phyloP scores from a whole-genome alignment of 2,329 filamentous ascomycete species.

The Colletotrichum shisoi region DNA sequence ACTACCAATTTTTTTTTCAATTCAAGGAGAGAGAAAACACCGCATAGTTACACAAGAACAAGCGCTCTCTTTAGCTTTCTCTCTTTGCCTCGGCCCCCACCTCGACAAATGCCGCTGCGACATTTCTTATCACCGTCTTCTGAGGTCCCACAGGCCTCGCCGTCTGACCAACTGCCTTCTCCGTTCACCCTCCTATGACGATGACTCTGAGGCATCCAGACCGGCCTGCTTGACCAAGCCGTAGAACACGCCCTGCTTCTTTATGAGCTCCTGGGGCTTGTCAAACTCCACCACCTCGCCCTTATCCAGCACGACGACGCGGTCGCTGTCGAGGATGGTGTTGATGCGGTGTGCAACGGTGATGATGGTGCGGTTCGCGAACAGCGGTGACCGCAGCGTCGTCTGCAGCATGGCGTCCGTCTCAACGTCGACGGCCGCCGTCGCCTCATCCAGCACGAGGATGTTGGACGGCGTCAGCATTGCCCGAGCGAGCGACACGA shows the following conservation, averaged over 20 bases:
- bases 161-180: not conserved
- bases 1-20: not conserved
- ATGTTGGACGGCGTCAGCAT: slow-evolving; percentile 96
- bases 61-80: not conserved
- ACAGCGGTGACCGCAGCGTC: slow-evolving; percentile 71
- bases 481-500: slow-evolving; percentile 91
- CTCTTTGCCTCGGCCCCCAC: slow-evolving; percentile 5
- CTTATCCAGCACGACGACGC: slow-evolving; percentile 91
- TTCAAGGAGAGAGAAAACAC: not conserved
- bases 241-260: slow-evolving; percentile 81
- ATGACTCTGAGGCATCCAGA: slow-evolving; percentile 58
- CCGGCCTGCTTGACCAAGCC: slow-evolving; percentile 91
- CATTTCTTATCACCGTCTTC: not conserved
- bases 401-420: slow-evolving; percentile 72
- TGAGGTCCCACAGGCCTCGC: slow-evolving; percentile 6
- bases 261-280: slow-evolving; percentile 79
- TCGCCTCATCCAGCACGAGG: slow-evolving; percentile 95
- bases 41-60: slow-evolving; percentile 7
- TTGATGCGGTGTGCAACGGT: slow-evolving; percentile 98
- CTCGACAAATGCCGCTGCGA: not conserved
- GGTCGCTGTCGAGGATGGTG: slow-evolving; percentile 88
- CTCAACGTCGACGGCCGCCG: slow-evolving; percentile 75
- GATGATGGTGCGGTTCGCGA: slow-evolving; percentile 93
- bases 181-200: slow-evolving; percentile 44
- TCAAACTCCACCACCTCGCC: slow-evolving; percentile 94